Percentiles rank a stretch among this genome's conserved stretches.
phyloP scores from a whole-genome alignment of 2,329 filamentous ascomycete species.

The Esteya vermicola region DNA sequence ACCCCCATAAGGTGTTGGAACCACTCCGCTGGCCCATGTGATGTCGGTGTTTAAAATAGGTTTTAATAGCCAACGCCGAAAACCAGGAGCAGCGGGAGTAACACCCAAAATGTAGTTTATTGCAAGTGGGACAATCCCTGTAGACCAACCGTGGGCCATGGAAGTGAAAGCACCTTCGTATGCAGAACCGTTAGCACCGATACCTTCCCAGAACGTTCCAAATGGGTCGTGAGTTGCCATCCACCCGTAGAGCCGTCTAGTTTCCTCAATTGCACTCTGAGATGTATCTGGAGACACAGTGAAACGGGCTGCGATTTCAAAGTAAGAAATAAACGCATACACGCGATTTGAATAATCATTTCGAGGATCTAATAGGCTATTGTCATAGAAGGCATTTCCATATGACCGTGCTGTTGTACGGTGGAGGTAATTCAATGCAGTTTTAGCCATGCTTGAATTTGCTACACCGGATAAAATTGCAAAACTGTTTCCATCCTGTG shows the following conservation, averaged over 20 bases:
- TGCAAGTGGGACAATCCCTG: slow-evolving; percentile 32
- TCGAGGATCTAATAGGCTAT: slow-evolving; percentile 18
- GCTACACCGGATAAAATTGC: slow-evolving; percentile 24
- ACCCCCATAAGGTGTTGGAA: slow-evolving; percentile 25
- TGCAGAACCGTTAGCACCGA: slow-evolving; percentile 24
- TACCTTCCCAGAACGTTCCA: slow-evolving; percentile 36
- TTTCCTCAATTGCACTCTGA: slow-evolving; percentile 22
- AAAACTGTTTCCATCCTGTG: slow-evolving; percentile 36
- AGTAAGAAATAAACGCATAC: slow-evolving; percentile 38
- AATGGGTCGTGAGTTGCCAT: slow-evolving; percentile 31
- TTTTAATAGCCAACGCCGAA: slow-evolving; percentile 23
- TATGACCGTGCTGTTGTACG: slow-evolving; percentile 22
- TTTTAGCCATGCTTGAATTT: slow-evolving; percentile 15
- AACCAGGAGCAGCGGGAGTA: slow-evolving; percentile 27
- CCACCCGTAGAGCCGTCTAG: slow-evolving; percentile 32
- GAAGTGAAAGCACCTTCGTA: slow-evolving; percentile 33
- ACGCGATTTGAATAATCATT: slow-evolving; percentile 27
- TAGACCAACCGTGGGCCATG: slow-evolving; percentile 36
- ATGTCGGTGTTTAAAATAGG: slow-evolving; percentile 21
- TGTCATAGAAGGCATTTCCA: slow-evolving; percentile 39
- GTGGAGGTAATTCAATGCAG: slow-evolving; percentile 25
- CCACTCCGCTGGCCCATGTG: slow-evolving; percentile 27
- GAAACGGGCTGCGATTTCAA: slow-evolving; percentile 36
- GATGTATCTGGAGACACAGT: slow-evolving; percentile 4
- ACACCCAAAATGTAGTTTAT: slow-evolving; percentile 32